These are phyloP conservation scores for Trichoderma lentiforme DNA, from an alignment of 2,329 filamentous ascomycete genomes.

Conservation along the genomic window DNA sequence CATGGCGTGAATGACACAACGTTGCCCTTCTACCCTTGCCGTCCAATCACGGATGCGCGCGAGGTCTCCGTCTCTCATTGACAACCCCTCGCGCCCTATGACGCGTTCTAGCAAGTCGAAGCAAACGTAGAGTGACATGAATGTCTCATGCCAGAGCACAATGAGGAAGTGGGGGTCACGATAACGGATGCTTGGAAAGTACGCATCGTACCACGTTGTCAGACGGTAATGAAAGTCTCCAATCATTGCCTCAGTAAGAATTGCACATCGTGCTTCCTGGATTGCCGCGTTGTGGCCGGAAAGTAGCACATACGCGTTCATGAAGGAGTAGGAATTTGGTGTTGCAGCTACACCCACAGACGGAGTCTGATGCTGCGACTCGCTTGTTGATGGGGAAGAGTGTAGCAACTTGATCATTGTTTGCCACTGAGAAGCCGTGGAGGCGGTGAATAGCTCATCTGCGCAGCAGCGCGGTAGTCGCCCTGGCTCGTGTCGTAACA, in stretches of 20 bases:
- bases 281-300: background rate
- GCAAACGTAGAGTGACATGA: constrained; percentile 2
- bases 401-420: background rate
- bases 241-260: background rate
- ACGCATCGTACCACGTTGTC: background rate
- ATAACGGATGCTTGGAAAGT: background rate
- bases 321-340: background rate
- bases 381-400: background rate
- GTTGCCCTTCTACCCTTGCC: background rate
- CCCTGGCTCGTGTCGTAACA: background rate
- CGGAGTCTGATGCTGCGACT: background rate
- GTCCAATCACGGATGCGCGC: background rate
- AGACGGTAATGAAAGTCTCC: background rate
- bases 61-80: background rate
- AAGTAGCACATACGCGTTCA: background rate
- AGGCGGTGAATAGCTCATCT: background rate
- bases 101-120: constrained; percentile 1
- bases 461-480: background rate
- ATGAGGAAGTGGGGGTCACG: background rate
- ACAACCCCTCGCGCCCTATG: background rate
- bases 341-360: background rate
- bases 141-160: constrained; percentile 16
- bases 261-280: background rate
- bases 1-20: constrained; percentile 4
- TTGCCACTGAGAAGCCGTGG: background rate